Percentiles rank a stretch among this genome's conserved stretches.
Evolutionary conservation across 1,284 basidiomycete species (phyloP).

Genomic region (Golubevia pallescens): DNA sequence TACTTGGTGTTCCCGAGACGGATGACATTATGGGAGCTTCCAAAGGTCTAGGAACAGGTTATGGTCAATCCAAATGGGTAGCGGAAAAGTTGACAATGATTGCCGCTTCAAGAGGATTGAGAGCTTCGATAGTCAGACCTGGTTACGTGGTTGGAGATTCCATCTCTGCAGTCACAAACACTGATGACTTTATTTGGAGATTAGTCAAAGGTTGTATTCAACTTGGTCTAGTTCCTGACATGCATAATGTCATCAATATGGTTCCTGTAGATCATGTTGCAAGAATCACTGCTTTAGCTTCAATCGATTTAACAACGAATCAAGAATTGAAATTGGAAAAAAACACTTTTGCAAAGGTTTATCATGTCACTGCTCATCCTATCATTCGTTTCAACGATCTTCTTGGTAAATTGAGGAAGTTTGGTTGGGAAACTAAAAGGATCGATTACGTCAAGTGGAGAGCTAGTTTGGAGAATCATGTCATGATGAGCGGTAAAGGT

Average conservation of each 20-base stretch:
- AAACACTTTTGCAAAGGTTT: slow-evolving; percentile 67
- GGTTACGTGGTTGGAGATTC: slow-evolving; percentile 97
- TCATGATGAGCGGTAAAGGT: slow-evolving; percentile 69
- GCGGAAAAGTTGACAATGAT: slow-evolving; percentile 92
- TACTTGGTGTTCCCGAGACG: slow-evolving; percentile 81
- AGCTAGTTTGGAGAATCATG: slow-evolving; percentile 88
- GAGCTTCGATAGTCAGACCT: slow-evolving; percentile 87
- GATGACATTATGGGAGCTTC: slow-evolving; percentile 91
- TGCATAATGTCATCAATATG: slow-evolving; percentile 98
- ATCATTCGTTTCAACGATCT: slow-evolving; percentile 88
- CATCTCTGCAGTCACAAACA: slow-evolving; percentile 84
- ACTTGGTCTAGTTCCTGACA: slow-evolving; percentile 91
- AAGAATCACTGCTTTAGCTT: slow-evolving; percentile 71
- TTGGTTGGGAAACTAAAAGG: slow-evolving; percentile 80
- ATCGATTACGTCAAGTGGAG: slow-evolving; percentile 94
- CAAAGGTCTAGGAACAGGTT: slow-evolving; percentile 81
- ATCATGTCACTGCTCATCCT: slow-evolving; percentile 87
- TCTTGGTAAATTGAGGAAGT: slow-evolving; percentile 76
- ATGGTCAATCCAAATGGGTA: slow-evolving; percentile 98
- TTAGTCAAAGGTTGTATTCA: slow-evolving; percentile 97
- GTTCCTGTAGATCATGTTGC: slow-evolving; percentile 98
- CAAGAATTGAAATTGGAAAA: background rate
- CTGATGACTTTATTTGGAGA: slow-evolving; percentile 98
- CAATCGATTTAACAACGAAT: slow-evolving; percentile 27
- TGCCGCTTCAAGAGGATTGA: slow-evolving; percentile 82